A percentile compares a stretch with the other conserved stretches of the same genome.
Conservation (phyloP, 1,284 basidiomycete genomes). For the Trichosporon faecale region DNA sequence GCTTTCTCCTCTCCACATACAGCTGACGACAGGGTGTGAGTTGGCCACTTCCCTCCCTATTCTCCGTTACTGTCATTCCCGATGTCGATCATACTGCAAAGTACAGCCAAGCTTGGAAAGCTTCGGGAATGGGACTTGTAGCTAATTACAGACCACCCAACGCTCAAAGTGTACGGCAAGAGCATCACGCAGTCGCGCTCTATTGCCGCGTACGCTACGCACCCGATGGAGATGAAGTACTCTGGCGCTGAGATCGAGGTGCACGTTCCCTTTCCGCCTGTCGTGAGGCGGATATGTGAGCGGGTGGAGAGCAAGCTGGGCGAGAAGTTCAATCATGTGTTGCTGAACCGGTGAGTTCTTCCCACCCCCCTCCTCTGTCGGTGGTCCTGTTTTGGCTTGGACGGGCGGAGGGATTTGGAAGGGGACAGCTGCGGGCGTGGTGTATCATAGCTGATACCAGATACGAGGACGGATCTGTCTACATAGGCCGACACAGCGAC, state of each 20-base stretch:
- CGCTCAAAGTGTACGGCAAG: slow-evolving; percentile 58
- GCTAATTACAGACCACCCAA: slow-evolving; percentile 52
- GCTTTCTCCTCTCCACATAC: slow-evolving; percentile 13
- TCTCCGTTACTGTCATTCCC: too few species aligned
- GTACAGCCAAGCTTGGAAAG: too few species aligned
- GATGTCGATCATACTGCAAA: too few species aligned
- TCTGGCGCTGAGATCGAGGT: slow-evolving; percentile 53
- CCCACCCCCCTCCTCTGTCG: slow-evolving; percentile 53
- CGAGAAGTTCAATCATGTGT: slow-evolving; percentile 57
- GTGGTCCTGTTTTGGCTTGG: too few species aligned
- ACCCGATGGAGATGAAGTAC: slow-evolving; percentile 52
- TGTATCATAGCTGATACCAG: slow-evolving; percentile 15
- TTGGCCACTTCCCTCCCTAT: background rate
- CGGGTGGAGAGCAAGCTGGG: slow-evolving; percentile 51
- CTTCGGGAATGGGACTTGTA: too few species aligned
- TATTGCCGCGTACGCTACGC: slow-evolving; percentile 56
- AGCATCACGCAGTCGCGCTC: slow-evolving; percentile 55
- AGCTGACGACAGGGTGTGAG: slow-evolving; percentile 36
- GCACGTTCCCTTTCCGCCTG: slow-evolving; percentile 53
- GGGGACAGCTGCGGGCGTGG: background rate
- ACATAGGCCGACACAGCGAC: slow-evolving; percentile 33
- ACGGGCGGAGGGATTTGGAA: too few species aligned
- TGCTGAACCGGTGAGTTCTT: slow-evolving; percentile 57
- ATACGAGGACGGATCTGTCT: background rate
- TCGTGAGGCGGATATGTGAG: slow-evolving; percentile 50